Base-by-base conservation (phyloP, 192 early-diverging fungal species). In the Paraglomus occultum region DNA sequence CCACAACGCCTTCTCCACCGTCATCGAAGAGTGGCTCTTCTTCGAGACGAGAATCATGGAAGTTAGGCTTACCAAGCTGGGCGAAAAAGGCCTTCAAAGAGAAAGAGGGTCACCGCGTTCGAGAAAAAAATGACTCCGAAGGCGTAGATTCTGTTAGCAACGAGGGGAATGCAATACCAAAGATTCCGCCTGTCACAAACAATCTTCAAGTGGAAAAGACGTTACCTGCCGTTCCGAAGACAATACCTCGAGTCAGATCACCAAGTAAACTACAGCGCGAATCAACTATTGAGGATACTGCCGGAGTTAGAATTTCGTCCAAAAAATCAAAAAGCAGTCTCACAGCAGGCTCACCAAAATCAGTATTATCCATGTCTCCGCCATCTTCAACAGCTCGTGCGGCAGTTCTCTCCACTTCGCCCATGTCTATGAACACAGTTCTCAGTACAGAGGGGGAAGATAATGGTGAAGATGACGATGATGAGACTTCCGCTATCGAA, bases 21-120 rank as follows among this genome's bases (percentile, higher is more conserved):
- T 6, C 10, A 4, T 20, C 10, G 47, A 52, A 44, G 43, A 52
- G 43, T 38, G 66, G 31, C 31, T 44, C n/a, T 38, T 6, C 10
- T 3, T 20, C 10, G 47, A 52, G 52, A 54, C 44, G 43, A 45
- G 66, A 68, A 15, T 68, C 66, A 22, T 68, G 66, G 66, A 67
- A 67, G 15, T 9, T 67, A 47, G 40, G 40, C 7, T n/a, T 68
- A 40, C 51, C 48, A n/a, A 53, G n/a, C 55, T 68, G 66, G 66
- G 52, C 66, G 8, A 68, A 68, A 55, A 68, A 68, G 22, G 52
- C 52, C 15, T 68, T 55, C 46, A 67, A 67, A 55, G 66, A 67
- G n/a, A 67, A 67, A 44, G 66, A 67, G 12, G 66, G 53, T 18
- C 39, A 67, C 12, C 44, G 1, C 1, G 4, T 18, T 14, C 42